These are phyloP conservation scores for Apiotrichum akiyoshidainum DNA, from an alignment of 1,284 basidiomycete species.

Conservation along the genomic window DNA sequence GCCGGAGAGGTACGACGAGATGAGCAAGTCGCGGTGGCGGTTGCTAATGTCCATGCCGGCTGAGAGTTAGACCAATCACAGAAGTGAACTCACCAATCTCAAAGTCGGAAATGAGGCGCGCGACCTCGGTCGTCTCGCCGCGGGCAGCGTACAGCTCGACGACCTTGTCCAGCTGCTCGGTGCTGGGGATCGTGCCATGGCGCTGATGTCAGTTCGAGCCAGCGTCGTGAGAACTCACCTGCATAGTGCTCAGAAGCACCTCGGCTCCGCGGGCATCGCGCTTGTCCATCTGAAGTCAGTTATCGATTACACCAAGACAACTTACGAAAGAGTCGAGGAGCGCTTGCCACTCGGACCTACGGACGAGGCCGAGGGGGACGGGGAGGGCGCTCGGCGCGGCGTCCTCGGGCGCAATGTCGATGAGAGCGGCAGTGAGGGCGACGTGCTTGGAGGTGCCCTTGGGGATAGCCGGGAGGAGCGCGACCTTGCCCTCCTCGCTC, in stretches of 20 bases:
- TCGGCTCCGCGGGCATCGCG: slow-evolving; percentile 18
- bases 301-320: not conserved
- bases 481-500: slow-evolving; percentile 5
- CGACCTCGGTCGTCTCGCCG: slow-evolving; percentile 27
- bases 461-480: slow-evolving; percentile 1
- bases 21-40: slow-evolving; percentile 32
- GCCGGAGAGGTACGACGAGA: slow-evolving; percentile 27
- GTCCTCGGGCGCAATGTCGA: slow-evolving; percentile 6
- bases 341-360: slow-evolving; percentile 35
- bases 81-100: slow-evolving; percentile 17
- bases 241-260: slow-evolving; percentile 21
- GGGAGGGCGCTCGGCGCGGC: not conserved
- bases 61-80: slow-evolving; percentile 8
- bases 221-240: slow-evolving; percentile 1
- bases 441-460: slow-evolving; percentile 19
- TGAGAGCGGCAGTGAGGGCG: slow-evolving; percentile 15
- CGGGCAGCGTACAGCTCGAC: slow-evolving; percentile 24
- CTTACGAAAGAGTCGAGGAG: slow-evolving; percentile 41
- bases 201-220: slow-evolving; percentile 7
- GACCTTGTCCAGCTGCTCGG: slow-evolving; percentile 16
- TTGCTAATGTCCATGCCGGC: slow-evolving; percentile 22
- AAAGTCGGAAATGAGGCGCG: slow-evolving; percentile 23
- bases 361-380: slow-evolving; percentile 38
- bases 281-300: slow-evolving; percentile 3
- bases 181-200: slow-evolving; percentile 15